Evolutionary conservation across 2,329 filamentous ascomycete genomes (phyloP).

Genomic region (Gaeumannomyces tritici): DNA sequence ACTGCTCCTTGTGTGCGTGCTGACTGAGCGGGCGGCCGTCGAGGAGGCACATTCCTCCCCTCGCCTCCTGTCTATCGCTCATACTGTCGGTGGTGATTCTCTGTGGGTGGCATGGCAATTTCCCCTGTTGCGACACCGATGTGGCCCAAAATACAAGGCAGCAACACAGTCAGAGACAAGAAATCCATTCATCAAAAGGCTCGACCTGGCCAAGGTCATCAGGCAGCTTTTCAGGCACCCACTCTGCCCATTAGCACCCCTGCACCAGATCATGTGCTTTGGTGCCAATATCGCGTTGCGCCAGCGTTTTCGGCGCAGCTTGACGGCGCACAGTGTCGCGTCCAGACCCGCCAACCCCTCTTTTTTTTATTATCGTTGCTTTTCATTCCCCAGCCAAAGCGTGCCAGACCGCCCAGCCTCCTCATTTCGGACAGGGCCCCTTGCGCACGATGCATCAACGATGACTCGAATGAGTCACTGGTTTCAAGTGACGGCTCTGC

Average conservation of each 20-base stretch:
- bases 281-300: slow-evolving; percentile 14
- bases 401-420: slow-evolving; percentile 1
- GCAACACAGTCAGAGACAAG: neutral
- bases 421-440: neutral
- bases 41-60: neutral
- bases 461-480: slow-evolving; percentile 12
- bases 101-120: too few species aligned
- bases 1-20: too few species aligned
- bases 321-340: slow-evolving; percentile 9
- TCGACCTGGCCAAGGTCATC: neutral
- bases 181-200: neutral
- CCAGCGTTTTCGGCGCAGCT: slow-evolving; percentile 1
- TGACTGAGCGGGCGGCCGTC: neutral
- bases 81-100: too few species aligned
- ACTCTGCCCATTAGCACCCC: neutral
- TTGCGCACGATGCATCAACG: neutral
- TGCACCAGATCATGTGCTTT: slow-evolving; percentile 14
- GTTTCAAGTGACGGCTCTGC: slow-evolving; percentile 7
- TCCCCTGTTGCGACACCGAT: neutral
- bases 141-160: neutral
- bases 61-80: too few species aligned
- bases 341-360: slow-evolving; percentile 1
- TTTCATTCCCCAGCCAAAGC: neutral
- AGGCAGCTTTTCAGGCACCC: neutral
- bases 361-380: neutral